Conservation (phyloP, 2,329 filamentous ascomycete genomes). For the Stylonectria norvegica region DNA sequence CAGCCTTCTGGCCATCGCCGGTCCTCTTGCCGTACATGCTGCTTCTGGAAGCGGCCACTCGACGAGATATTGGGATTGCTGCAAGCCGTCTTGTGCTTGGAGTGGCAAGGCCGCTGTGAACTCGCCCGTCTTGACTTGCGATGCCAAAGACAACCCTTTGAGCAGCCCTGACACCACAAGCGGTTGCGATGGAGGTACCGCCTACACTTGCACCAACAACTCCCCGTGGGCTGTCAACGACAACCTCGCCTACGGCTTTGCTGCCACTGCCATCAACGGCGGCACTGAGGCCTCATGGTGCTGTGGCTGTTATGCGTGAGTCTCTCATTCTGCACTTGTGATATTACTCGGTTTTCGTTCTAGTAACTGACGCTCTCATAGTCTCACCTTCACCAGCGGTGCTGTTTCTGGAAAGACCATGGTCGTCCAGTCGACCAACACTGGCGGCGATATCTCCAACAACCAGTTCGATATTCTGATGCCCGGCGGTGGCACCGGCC, state of each 20-base stretch:
- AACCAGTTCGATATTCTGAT: slow-evolving; percentile 60
- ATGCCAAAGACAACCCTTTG: slow-evolving; percentile 52
- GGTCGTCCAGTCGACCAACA: slow-evolving; percentile 63
- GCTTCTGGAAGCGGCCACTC: slow-evolving; percentile 28
- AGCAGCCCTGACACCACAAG: slow-evolving; percentile 45
- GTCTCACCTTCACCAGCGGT: slow-evolving; percentile 49
- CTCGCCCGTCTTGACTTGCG: slow-evolving; percentile 51
- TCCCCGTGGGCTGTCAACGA: slow-evolving; percentile 60
- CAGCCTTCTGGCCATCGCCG: slow-evolving; percentile 20
- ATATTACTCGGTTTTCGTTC: no score
- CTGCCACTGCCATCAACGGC: slow-evolving; percentile 55
- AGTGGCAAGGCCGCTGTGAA: slow-evolving; percentile 52
- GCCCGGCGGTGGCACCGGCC: slow-evolving; percentile 53
- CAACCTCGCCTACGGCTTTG: slow-evolving; percentile 59
- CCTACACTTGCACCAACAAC: slow-evolving; percentile 61
- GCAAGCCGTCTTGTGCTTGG: slow-evolving; percentile 67
- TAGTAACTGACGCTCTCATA: slow-evolving; percentile 12
- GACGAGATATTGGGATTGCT: slow-evolving; percentile 61
- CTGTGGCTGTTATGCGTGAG: slow-evolving; percentile 59
- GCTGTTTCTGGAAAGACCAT: slow-evolving; percentile 57
- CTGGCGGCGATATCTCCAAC: slow-evolving; percentile 51
- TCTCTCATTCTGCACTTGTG: background rate
- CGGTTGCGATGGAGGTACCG: slow-evolving; percentile 55
- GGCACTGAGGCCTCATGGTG: slow-evolving; percentile 60
- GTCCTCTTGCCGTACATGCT: slow-evolving; percentile 23